Evolutionary conservation across 768 basidiomycete genomes (phyloP).

Genomic region (Cantharellus cinnabarinus): DNA sequence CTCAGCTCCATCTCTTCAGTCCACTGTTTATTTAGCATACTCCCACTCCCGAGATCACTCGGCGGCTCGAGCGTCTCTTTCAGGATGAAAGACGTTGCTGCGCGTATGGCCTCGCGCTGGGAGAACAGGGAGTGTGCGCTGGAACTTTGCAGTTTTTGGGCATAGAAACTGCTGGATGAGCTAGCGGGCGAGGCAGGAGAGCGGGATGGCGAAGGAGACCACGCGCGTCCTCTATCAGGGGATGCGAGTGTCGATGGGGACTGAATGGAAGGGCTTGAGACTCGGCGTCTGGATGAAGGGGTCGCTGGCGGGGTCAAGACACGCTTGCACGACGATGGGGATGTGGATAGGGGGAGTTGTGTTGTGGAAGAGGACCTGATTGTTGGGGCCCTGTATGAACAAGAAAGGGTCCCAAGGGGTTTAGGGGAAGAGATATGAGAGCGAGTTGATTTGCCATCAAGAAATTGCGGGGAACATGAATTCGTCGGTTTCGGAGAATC

Average conservation of each 20-base stretch:
- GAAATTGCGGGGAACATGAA: neutral
- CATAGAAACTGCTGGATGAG: slow-evolving; percentile 25
- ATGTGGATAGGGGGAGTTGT: neutral
- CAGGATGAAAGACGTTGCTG: slow-evolving; percentile 41
- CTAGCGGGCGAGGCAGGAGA: slow-evolving; percentile 19
- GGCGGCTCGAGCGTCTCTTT: slow-evolving; percentile 46
- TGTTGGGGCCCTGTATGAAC: too few species aligned
- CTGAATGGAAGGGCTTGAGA: neutral
- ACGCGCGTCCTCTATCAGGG: neutral
- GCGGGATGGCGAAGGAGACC: neutral
- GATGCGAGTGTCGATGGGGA: neutral
- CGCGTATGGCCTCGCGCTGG: slow-evolving; percentile 40
- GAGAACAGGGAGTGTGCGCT: slow-evolving; percentile 36
- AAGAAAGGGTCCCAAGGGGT: neutral
- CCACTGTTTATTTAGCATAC: slow-evolving; percentile 11
- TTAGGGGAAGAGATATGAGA: neutral
- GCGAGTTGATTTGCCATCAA: neutral
- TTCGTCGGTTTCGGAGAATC: neutral
- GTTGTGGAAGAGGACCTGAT: neutral
- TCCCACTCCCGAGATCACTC: slow-evolving; percentile 27
- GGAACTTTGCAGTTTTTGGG: slow-evolving; percentile 19
- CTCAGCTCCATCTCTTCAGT: slow-evolving; percentile 50
- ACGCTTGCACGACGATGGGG: neutral
- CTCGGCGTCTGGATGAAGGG: neutral
- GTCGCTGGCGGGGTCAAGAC: neutral